Evolutionary conservation across 1,139 yeast genomes (phyloP), one percentile per base, ranked within the genome.

Genomic region (Yamadazyma triangularis): DNA sequence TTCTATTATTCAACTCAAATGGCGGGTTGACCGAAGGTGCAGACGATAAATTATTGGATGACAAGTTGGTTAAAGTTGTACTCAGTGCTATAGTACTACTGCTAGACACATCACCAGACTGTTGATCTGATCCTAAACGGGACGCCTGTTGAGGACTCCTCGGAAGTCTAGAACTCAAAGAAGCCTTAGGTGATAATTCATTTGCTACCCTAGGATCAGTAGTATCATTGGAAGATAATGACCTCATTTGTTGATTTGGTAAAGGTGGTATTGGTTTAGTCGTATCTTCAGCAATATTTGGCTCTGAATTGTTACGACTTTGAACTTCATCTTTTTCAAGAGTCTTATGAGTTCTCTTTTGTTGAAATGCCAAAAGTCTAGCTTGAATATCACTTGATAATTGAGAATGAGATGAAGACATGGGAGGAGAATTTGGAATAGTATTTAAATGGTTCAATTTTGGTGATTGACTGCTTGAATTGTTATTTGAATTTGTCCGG

Each of bases 341-440:
- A 9, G 24, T 21, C 18, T 41, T 41, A 16, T 64, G 62, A 18
- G 73, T 64, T 41, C 87, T 62, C 48, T 74, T 76, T 41, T 79
- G 83, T 50, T 82, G 91, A 44, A 82, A 80, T 0, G 89, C 89
- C 56, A 80, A 58, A 29, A 84, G 65, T 41, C 87, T 64, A 2
- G 91, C 93, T 54, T 82, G 91, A 33, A 82, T 70, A 41, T 79
- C 86, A 10, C 85, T 77, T 50, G 72, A 80, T 13, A 67, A 41
- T 31, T 58, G 67, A 13, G 28, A 19, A 18, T 30, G 32, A 5
- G 33, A 26, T 25, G 28, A 30, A 15, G 33, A 29, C 20, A 28
- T 21, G 13, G 32, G 29, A 7, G 33, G 37, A 19, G 27, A 25
- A 13, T 20, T 25, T 13, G 27, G 33, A 18, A 18, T 18, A 7